Conservation (phyloP, 768 basidiomycete genomes). For the Cubamyces lactineus region DNA sequence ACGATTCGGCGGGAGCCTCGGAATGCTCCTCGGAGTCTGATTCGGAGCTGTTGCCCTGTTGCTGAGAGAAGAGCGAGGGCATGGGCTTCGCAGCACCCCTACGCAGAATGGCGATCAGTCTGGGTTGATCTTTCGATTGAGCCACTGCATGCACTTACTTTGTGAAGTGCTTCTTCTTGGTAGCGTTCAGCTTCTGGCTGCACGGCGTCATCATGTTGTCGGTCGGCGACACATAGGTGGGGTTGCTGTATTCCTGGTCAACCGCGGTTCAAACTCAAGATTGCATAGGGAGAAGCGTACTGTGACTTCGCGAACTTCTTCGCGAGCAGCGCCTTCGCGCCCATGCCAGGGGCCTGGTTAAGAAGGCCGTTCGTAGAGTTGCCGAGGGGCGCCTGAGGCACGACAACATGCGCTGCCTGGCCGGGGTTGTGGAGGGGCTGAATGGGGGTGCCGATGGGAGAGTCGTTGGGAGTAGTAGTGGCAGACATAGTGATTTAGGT, state of each 20-base stretch:
- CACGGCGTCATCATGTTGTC: constrained; percentile 94
- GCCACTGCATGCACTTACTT: constrained; percentile 57
- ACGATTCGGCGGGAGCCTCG: constrained; percentile 32
- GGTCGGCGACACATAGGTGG: constrained; percentile 88
- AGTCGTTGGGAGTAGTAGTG: constrained; percentile 64
- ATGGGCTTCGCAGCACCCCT: constrained; percentile 62
- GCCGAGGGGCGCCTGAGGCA: constrained; percentile 81
- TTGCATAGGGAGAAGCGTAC: constrained; percentile 48
- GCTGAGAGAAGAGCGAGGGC: constrained; percentile 58
- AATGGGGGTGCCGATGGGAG: constrained; percentile 60
- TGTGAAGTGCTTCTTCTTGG: constrained; percentile 90
- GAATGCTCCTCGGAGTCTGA: constrained; percentile 40
- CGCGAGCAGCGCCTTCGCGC: constrained; percentile 88
- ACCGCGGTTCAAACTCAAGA: constrained; percentile 13
- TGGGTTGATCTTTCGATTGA: constrained; percentile 10
- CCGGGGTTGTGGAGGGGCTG: constrained; percentile 87
- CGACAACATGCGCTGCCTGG: constrained; percentile 75
- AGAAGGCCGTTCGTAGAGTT: constrained; percentile 57
- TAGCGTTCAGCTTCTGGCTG: constrained; percentile 88
- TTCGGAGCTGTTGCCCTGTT: constrained; percentile 32
- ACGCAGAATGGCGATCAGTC: neutral
- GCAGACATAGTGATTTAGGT: constrained; percentile 50
- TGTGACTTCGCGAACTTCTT: constrained; percentile 91
- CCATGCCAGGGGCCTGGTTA: constrained; percentile 70
- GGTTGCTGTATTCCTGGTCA: constrained; percentile 60